Percentiles rank a stretch among this genome's conserved stretches.
These are phyloP conservation scores for Dunaliella salina DNA, from an alignment of 163 green algal genomes.

Conservation along the genomic window DNA sequence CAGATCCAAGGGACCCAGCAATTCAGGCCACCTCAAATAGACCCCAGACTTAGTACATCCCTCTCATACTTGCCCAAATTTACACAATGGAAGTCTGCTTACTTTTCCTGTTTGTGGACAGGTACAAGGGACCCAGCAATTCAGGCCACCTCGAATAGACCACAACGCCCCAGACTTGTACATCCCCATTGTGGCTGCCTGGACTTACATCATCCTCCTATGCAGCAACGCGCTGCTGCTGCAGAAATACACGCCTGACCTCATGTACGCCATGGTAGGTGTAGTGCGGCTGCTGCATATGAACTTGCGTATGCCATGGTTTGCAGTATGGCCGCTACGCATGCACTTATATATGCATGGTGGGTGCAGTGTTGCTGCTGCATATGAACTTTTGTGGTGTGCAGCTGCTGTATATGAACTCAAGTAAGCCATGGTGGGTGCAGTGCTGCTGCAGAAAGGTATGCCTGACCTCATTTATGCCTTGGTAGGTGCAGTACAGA, in stretches of 20 bases:
- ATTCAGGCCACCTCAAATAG: constrained; percentile 79
- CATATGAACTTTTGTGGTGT: too few relatives aligned
- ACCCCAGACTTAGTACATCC: constrained; percentile 96
- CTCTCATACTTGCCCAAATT: constrained; percentile 50
- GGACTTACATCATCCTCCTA: constrained; percentile 45
- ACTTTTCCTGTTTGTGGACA: not conserved
- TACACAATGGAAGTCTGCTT: not conserved
- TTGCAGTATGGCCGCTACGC: too few relatives aligned
- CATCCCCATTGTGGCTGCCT: constrained; percentile 83
- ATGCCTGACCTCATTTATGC: too few relatives aligned
- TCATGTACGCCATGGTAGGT: constrained; percentile 65
- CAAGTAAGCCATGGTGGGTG: too few relatives aligned
- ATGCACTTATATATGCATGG: too few relatives aligned
- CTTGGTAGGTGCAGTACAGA: too few relatives aligned
- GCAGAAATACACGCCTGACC: constrained; percentile 61
- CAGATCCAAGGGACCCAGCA: constrained; percentile 56
- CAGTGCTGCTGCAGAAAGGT: too few relatives aligned
- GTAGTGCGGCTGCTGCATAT: not conserved
- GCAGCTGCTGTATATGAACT: too few relatives aligned
- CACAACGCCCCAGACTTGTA: constrained; percentile 95
- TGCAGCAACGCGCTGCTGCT: constrained; percentile 10
- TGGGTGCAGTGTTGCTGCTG: too few relatives aligned
- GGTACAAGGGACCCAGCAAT: constrained; percentile 66
- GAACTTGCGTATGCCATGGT: not conserved
- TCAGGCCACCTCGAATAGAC: constrained; percentile 80